Evolutionary conservation across 352 stramenopile genomes (phyloP), one percentile per base, ranked within the genome.

Genomic region (Globisporangium apiculatum): DNA sequence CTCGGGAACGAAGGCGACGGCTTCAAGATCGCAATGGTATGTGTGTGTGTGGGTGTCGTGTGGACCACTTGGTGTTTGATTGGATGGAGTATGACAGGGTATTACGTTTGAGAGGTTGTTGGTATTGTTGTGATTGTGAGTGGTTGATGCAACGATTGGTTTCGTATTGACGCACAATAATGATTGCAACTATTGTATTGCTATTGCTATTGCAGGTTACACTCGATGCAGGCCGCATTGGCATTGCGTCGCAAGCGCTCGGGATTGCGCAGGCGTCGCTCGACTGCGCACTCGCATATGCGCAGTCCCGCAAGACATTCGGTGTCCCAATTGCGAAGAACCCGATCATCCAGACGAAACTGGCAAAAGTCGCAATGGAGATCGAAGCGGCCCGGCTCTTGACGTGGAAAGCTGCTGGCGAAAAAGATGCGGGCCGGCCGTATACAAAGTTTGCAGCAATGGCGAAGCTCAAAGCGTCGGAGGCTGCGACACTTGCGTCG

Each of bases 251-350:
- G 36, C 96, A 99, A 71, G 95, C 89, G 36, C 79, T 98, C 35
- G 96, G 96, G 36, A 99, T 99, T 73, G 96, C 95, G 7, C 96
- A 97, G 50, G 96, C 95, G 1, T 93, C 91, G 6, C 96, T 97
- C 66, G 94, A 99, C 72, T 98, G 92, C 62, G 96, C 96, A 17
- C 95, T 97, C 15, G 96, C 95, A 43, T 99, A 99, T 66, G 86
- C 95, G 3, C 79, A 98, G 56, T 92, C 96, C 40, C 85, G 96
- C 53, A 90, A 98, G 70, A 86, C 96, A 24, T 99, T 99, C 67
- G 92, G 91, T 17, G 87, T 93, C 59, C 92, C 95, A 17, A 88
- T 99, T 67, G 71, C 91, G 18, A 87, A 94, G 75, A 91, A 91
- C 62, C 79, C 79, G 45, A 86, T 91, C 56, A 93, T 93, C 51